phyloP scores from a whole-genome alignment of 164 flowering plant genomes.

The Dillenia turbinata region DNA sequence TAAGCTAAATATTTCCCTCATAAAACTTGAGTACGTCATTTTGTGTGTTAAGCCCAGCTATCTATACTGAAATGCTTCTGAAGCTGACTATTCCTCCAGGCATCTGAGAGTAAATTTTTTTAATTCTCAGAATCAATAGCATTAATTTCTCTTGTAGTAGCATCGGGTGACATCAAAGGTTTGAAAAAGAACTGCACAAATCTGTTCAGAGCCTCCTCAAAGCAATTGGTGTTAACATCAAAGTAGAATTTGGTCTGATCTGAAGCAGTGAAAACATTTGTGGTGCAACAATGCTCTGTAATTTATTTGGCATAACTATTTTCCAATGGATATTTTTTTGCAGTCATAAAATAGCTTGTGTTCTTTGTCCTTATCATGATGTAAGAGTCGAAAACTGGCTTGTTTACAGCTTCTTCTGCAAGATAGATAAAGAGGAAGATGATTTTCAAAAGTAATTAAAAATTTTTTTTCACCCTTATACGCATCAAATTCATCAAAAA shows the following conservation, averaged over 20 bases:
- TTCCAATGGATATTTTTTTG: conserved; percentile 84
- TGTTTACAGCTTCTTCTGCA: no score
- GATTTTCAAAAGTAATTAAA: no score
- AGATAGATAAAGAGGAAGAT: no score
- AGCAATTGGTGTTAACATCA: conserved; percentile 70
- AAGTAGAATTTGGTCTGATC: conserved; percentile 81
- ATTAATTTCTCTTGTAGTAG: conserved; percentile 88
- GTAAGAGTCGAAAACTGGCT: no score
- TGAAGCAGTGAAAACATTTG: conserved; percentile 81
- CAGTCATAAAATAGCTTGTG: conserved; percentile 99
- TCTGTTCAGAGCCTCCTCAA: conserved; percentile 93
- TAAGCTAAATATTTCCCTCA: conserved; percentile 79
- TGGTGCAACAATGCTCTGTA: conserved; percentile 85
- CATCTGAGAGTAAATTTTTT: conserved; percentile 84
- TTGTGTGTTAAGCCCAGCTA: conserved; percentile 78
- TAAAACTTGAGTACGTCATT: conserved; percentile 80
- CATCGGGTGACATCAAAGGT: conserved; percentile 96
- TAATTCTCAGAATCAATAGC: conserved; percentile 90
- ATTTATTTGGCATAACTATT: conserved; percentile 91
- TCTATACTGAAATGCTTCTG: conserved; percentile 76
- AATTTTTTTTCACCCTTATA: no score
- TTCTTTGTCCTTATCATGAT: conserved; percentile 30
- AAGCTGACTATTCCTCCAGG: conserved; percentile 91
- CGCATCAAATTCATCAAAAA: no score
- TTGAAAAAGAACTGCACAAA: conserved; percentile 90